These are phyloP conservation scores for Withania somnifera DNA, from an alignment of 305 asterid genomes.

Conservation along the genomic window DNA sequence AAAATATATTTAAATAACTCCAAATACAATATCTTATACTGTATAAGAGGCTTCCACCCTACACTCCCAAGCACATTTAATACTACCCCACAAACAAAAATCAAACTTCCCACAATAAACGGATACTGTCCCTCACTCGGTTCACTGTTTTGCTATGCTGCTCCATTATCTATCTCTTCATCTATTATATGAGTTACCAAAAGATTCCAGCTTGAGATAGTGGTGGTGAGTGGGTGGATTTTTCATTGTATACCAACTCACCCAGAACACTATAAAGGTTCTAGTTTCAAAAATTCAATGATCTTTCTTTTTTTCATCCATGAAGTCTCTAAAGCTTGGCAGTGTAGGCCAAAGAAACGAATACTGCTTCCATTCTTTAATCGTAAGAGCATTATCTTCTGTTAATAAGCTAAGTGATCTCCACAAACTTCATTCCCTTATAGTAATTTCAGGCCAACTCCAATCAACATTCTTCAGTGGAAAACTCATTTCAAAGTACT, in stretches of 20 bases:
- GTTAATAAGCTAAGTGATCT: slow-evolving; percentile 26
- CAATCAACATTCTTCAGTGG: slow-evolving; percentile 45
- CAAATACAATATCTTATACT: too few species aligned
- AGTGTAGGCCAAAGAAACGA: slow-evolving; percentile 14
- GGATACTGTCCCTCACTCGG: too few species aligned
- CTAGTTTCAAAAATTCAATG: background rate
- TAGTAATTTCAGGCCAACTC: slow-evolving; percentile 38
- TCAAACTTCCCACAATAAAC: too few species aligned
- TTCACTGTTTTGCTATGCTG: too few species aligned
- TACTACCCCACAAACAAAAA: too few species aligned
- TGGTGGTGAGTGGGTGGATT: too few species aligned
- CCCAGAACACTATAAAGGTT: background rate
- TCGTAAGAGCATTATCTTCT: slow-evolving; percentile 43
- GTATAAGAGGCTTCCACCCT: too few species aligned
- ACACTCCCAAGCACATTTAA: too few species aligned
- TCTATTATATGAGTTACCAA: too few species aligned
- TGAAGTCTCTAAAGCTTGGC: slow-evolving; percentile 24
- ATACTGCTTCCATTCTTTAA: slow-evolving; percentile 21
- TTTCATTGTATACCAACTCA: background rate
- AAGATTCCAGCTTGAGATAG: background rate
- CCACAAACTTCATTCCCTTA: slow-evolving; percentile 40
- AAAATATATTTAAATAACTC: too few species aligned
- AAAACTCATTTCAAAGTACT: slow-evolving; percentile 54
- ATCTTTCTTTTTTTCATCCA: background rate
- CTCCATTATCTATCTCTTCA: too few species aligned